A percentile compares a stretch with the other conserved stretches of the same genome.
phyloP scores from a whole-genome alignment of 768 basidiomycete genomes.

The Hebeloma cylindrosporum region DNA sequence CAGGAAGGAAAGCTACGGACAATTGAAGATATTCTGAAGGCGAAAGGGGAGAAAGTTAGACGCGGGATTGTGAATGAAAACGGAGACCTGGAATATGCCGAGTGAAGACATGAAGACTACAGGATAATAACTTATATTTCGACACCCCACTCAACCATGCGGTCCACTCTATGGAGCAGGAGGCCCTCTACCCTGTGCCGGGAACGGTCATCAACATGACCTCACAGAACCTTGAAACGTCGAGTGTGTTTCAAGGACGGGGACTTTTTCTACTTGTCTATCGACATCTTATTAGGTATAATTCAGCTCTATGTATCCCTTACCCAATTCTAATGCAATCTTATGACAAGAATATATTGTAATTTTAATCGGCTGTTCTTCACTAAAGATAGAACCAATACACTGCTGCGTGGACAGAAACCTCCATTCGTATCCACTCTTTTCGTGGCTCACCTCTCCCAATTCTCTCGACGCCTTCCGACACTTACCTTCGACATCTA shows the following conservation, averaged over 20 bases:
- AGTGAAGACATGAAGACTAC: slow-evolving; percentile 18
- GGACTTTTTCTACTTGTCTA: too few species aligned
- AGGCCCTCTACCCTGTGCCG: too few species aligned
- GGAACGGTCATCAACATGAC: too few species aligned
- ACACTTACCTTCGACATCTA: background rate
- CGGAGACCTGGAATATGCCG: slow-evolving; percentile 58
- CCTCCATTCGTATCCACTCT: background rate
- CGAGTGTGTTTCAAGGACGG: too few species aligned
- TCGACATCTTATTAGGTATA: background rate
- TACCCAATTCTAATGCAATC: slow-evolving; percentile 1
- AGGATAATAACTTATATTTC: background rate
- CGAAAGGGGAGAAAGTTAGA: slow-evolving; percentile 75
- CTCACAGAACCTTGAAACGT: too few species aligned
- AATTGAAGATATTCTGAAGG: slow-evolving; percentile 78
- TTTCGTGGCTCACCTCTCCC: too few species aligned
- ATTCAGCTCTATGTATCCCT: slow-evolving; percentile 1
- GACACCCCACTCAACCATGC: too few species aligned
- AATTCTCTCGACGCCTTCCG: too few species aligned
- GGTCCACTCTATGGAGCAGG: too few species aligned
- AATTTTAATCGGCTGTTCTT: too few species aligned
- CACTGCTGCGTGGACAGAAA: background rate
- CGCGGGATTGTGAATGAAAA: slow-evolving; percentile 47
- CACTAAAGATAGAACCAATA: too few species aligned
- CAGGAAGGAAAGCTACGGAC: slow-evolving; percentile 71
- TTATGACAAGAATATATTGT: too few species aligned